Base-by-base conservation (phyloP, 2,329 filamentous ascomycete genomes). In the Cladosporium sp. region DNA sequence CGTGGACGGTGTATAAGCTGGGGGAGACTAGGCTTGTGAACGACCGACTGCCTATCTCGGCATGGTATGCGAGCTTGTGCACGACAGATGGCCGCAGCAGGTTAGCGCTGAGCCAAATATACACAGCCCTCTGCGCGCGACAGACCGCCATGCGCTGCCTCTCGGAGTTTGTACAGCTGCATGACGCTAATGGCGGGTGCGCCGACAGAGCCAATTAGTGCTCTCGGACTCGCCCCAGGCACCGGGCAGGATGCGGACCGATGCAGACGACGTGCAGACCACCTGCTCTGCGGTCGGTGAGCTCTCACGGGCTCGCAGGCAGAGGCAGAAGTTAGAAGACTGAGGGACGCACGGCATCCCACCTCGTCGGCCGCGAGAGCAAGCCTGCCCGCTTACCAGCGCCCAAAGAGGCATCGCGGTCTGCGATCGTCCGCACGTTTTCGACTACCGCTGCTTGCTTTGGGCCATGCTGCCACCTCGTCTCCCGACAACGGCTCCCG, bases 81-180 rank as follows among this genome's bases (percentile, higher is more conserved):
- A 63, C 31, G 35, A 21, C 16, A 11, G 7, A 33, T 10, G 31
- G n/a, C 50, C n/a, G 49, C 61, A 33, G 4, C 23, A 21, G 50
- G 61, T 28, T 46, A 56, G 61, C 50, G 23, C 18, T 11, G 50
- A 55, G 61, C 61, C 61, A 63, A 63, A 63, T 63, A 63, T 63
- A 63, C 61, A 63, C 61, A 56, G 61, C 61, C 61, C 35, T 35
- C 33, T 52, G 49, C 10, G 16, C 21, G 4, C 11, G 12, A n/a
- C 61, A 63, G 61, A 63, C 61, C 61, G 61, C 61, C 60, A 33
- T 16, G 31, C 50, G 52, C 49, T 23, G 60, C 49, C 60, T 62
- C 31, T 37, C 61, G 50, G 61, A 56, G 50, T 62, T 29, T 62
- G 44, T 29, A 35, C 21, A 56, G 35, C 35, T 56, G 61, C 61